Evolutionary conservation across 2,329 filamentous ascomycete species (phyloP), one percentile per base, ranked within the genome.

Genomic region (Anisogramma anomala): DNA sequence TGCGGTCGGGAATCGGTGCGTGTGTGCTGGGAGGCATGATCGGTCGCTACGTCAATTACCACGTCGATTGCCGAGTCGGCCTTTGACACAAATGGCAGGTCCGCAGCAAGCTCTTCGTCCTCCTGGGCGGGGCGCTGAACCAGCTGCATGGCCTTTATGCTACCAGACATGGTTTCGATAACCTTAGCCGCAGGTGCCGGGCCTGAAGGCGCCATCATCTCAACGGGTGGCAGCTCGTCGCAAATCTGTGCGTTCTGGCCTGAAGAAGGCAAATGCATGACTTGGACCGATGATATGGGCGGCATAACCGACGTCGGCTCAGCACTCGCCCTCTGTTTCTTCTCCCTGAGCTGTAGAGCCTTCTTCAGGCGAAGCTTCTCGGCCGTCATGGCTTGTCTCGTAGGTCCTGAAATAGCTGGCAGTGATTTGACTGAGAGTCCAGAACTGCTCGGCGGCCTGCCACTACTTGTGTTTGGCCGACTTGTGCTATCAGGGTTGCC

Each of bases 311-410:
- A 41, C 11, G 55, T 28, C n/a, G 56, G 48, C 28, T 57, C 55
- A 32, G 54, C 48, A 43, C 50, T 59, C 55, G 58, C 58, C 60
- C 63, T 65, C 57, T 65, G 78, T 59, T 86, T 87, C 62, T 83
- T 86, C 61, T 93, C 91, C 39, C 89, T 75, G 51, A 95, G 62
- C 60, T 95, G 84, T 64, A 95, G 72, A 6, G 91, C 91, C 64
- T 93, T 95, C 84, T 94, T 88, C 48, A 98, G 67, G 41, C 91
- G 74, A 46, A 84, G 78, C 64, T 93, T 96, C 59, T 98, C 91
- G 1, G 85, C 84, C 1, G 85, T 86, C 53, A 93, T 82, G 58
- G 68, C 52, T 59, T 63, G 56, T 52, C 67, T 54, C 55, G 55
- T 48, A 38, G 55, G 36, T 25, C 61, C 51, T 41, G 66, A 42